Percentiles rank a stretch among this genome's conserved stretches.
phyloP scores from a whole-genome alignment of 2,329 filamentous ascomycete species.

The Teratosphaeria nubilosa region DNA sequence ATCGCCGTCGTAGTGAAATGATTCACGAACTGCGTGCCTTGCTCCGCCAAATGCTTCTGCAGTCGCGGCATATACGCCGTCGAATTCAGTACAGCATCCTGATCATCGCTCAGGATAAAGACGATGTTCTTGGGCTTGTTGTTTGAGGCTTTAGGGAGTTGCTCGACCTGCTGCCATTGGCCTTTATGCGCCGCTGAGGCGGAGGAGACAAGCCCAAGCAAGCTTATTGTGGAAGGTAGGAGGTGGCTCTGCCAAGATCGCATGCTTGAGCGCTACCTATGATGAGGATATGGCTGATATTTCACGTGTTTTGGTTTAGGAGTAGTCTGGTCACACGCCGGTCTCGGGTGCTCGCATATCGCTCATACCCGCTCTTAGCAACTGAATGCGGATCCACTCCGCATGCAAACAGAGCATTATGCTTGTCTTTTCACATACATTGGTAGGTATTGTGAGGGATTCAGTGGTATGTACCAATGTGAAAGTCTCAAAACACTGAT shows the following conservation, averaged over 20 bases:
- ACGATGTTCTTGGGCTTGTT: conserved; percentile 44
- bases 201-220: not conserved
- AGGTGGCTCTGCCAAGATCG: not conserved
- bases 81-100: conserved; percentile 53
- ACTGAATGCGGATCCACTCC: no score
- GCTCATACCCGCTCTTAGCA: not conserved
- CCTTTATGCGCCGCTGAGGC: not conserved
- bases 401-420: no score
- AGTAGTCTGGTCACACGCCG: not conserved
- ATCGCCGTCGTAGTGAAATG: conserved; percentile 58
- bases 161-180: not conserved
- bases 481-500: no score
- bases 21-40: conserved; percentile 49
- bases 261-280: not conserved
- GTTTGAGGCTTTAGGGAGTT: not conserved
- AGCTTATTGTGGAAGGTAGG: not conserved
- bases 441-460: no score
- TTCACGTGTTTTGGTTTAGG: not conserved
- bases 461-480: no score
- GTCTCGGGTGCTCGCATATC: not conserved
- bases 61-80: conserved; percentile 51
- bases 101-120: conserved; percentile 59
- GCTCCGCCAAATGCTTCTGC: conserved; percentile 44
- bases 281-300: not conserved
- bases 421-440: no score